Conservation (phyloP, 768 basidiomycete genomes). For the Auricularia sp. region DNA sequence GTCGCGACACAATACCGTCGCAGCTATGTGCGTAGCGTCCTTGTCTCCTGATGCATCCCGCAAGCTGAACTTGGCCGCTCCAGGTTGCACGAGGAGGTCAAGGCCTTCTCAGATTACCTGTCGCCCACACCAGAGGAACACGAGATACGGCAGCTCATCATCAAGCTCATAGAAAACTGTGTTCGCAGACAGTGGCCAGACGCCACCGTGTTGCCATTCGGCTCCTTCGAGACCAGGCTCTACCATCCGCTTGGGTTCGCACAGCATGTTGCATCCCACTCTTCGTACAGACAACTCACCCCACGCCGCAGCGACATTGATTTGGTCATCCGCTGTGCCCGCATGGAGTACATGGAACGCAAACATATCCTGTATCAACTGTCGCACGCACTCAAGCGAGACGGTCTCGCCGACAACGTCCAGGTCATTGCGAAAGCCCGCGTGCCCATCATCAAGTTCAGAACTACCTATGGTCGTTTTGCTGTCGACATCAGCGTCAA, state of each 20-base stretch:
- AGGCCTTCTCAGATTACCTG: conserved; percentile 78
- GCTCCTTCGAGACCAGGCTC: conserved; percentile 85
- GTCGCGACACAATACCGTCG: conserved; percentile 29
- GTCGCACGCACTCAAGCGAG: conserved; percentile 65
- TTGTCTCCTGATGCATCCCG: background rate
- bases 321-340: conserved; percentile 72
- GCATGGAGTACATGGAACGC: conserved; percentile 64
- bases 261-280: background rate
- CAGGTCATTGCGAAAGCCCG: conserved; percentile 87
- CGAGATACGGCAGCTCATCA: conserved; percentile 66
- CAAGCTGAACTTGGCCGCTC: background rate
- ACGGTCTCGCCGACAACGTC: conserved; percentile 67
- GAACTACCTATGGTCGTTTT: conserved; percentile 70
- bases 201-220: conserved; percentile 77
- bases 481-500: conserved; percentile 93
- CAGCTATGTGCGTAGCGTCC: conserved; percentile 59
- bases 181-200: conserved; percentile 64
- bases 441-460: conserved; percentile 95
- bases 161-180: conserved; percentile 57
- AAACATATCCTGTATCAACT: conserved; percentile 63
- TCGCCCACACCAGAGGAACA: conserved; percentile 80
- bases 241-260: conserved; percentile 83
- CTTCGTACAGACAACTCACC: conserved; percentile 1
- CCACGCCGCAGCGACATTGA: conserved; percentile 72
- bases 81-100: conserved; percentile 81